Evolutionary conservation across 495 filamentous ascomycete genomes (phyloP), one percentile per base, ranked within the genome.

Genomic region (Penicillium malachiteum): DNA sequence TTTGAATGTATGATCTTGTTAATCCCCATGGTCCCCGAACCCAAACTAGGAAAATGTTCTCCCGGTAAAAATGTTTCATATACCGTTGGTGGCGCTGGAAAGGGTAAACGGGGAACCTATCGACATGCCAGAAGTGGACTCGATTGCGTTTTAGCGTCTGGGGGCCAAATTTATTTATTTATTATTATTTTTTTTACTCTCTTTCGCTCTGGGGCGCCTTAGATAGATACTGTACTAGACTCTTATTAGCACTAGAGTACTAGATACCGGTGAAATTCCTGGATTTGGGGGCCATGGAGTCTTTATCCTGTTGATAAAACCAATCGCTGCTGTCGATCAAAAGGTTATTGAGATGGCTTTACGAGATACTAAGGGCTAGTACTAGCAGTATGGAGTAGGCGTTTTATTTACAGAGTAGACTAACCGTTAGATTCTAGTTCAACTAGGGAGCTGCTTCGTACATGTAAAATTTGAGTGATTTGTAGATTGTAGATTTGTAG

Each of bases 191-290:
- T 44, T 30, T 30, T 21, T 26, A 32, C 21, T 13, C 31, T 30
- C 7, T 46, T 43, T 18, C 14, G 3, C 40, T 37, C 41, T 55
- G 52, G 52, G 52, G 44, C 43, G 35, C 49, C 49, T 49, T 37
- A 41, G 12, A 37, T 37, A 37, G 34, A 37, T 10, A 37, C 8
- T n/a, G n/a, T n/a, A n/a, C n/a, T n/a, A n/a, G n/a, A n/a, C n/a
- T n/a, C n/a, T n/a, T n/a, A n/a, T n/a, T n/a, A n/a, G n/a, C n/a
- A n/a, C n/a, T n/a, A n/a, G n/a, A n/a, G n/a, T n/a, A n/a, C n/a
- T n/a, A 37, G 34, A 37, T 10, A 37, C 8, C 34, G 34, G 34
- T 37, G 12, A 37, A 34, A 37, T 48, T 26, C 52, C 41, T 12
- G 33, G 42, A n/a, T 52, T 52, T 52, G 38, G 49, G n/a, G 38